Evolutionary conservation across 176 grass and related monocot species (phyloP).

Genomic region (Lolium multiflorum): DNA sequence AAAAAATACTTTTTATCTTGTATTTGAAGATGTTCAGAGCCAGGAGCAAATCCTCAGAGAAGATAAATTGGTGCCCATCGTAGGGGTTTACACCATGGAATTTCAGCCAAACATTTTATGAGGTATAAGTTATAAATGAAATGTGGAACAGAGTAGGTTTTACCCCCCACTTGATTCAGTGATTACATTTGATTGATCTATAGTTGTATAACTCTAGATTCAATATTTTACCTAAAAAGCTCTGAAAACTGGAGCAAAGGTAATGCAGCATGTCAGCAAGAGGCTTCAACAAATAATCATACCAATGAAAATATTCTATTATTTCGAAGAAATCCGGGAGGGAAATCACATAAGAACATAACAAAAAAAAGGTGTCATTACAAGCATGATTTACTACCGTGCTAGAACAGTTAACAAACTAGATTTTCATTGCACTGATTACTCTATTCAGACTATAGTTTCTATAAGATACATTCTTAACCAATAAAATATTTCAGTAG

Average conservation of each 20-base stretch:
- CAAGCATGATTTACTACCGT: neutral
- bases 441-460: conserved; percentile 1
- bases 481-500: neutral
- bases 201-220: neutral
- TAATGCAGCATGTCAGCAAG: neutral
- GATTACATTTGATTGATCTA: neutral
- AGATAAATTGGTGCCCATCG: neutral
- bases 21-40: neutral
- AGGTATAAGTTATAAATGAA: neutral
- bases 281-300: neutral
- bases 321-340: neutral
- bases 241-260: neutral
- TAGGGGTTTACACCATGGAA: neutral
- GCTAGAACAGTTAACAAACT: neutral
- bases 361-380: neutral
- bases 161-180: conserved; percentile 9
- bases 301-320: neutral
- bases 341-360: neutral
- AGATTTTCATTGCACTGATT: neutral
- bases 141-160: neutral
- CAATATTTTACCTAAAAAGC: neutral
- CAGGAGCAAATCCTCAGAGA: neutral
- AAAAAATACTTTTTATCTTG: neutral
- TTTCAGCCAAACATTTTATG: neutral
- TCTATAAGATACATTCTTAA: neutral